phyloP scores from a whole-genome alignment of 768 basidiomycete genomes.

The Mycena venus region DNA sequence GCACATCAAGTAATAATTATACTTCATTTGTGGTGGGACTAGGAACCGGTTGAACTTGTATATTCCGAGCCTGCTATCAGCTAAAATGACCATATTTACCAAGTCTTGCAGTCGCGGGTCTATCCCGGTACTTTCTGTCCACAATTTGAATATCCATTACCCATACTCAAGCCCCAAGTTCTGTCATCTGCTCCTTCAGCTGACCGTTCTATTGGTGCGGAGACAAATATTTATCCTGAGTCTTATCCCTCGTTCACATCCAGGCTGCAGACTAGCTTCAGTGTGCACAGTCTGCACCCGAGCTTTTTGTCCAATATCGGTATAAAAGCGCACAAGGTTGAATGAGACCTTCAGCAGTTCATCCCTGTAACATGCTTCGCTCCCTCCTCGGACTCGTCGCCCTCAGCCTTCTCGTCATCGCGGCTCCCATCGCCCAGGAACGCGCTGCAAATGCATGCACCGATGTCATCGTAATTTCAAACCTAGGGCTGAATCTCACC shows the following conservation, averaged over 20 bases:
- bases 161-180: neutral
- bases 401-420: conserved; percentile 4
- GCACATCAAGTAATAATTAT: no score
- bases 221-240: no score
- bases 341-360: neutral
- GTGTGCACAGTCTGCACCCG: neutral
- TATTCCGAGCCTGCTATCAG: no score
- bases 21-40: no score
- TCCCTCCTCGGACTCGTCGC: neutral
- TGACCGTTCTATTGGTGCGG: neutral
- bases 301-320: neutral
- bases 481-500: neutral
- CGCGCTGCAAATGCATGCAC: conserved; percentile 20
- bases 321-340: neutral
- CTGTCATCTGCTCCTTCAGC: neutral
- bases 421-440: conserved; percentile 1
- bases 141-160: no score
- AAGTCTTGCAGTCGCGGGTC: no score
- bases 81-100: no score
- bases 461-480: conserved; percentile 20
- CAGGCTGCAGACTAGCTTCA: neutral
- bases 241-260: no score
- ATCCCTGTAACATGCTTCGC: conserved; percentile 11
- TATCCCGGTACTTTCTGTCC: neutral
- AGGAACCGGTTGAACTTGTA: no score